Evolutionary conservation across 768 basidiomycete genomes (phyloP), one percentile per base, ranked within the genome.

Genomic region (Macrolepiota dolichaula): DNA sequence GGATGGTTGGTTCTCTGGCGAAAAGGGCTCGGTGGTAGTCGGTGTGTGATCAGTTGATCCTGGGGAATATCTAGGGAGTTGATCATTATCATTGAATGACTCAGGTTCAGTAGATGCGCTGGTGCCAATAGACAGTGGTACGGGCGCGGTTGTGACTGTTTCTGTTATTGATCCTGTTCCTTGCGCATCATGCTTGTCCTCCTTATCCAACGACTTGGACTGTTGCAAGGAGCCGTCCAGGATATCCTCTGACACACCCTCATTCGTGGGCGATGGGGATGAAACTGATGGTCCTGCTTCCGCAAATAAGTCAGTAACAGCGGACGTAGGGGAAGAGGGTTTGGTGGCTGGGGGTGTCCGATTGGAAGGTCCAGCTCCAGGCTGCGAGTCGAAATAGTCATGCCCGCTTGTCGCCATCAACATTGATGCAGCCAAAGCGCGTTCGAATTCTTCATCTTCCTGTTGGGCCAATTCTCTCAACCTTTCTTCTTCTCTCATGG

Each of bases 381-480:
- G 52, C 25, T 61, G 52, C 13, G 52, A 17, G 17, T 47, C 44
- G 37, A 22, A 38, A 38, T 52, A 47, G 24, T 40, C 51, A 22
- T 44, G 44, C 11, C 19, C 27, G 2, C 51, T n/a, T 37, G 36
- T 49, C 15, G 52, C n/a, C 3, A 27, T 54, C 24, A 29, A 25
- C 65, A 75, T 65, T 1, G 74, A 75, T 55, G 72, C 73, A 64
- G 83, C 79, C 60, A 92, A 65, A 0, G 89, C 91, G 63, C 77
- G 78, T 22, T 82, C 83, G 13, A 92, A 74, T 46, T 91, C 86
- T 32, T 85, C 84, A 60, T 90, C 87, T 68, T 92, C 89, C 63
- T 80, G 78, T 57, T 63, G 69, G 5, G 63, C 66, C 17, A 80
- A 61, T 51, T 74, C 73, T 24, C 76, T 72, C 51, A 73, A 71